Evolutionary conservation across 306 rosid genomes (phyloP).

Genomic region (Rosa rugosa): DNA sequence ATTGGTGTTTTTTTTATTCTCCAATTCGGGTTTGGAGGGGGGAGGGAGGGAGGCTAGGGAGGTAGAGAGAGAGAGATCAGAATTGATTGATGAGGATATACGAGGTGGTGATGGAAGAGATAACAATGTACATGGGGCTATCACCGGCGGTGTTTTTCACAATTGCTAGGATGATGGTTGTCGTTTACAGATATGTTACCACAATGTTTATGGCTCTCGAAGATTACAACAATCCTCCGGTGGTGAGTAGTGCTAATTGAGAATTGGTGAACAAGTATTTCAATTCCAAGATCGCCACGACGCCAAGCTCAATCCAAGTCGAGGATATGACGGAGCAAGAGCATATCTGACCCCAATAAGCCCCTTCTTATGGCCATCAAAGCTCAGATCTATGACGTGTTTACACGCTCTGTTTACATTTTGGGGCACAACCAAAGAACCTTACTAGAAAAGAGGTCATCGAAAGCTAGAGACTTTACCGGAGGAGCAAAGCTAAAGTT

Average conservation of each 20-base stretch:
- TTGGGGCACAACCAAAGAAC: too few species aligned
- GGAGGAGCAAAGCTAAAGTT: too few species aligned
- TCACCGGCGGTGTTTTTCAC: constrained; percentile 82
- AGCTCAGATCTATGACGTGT: constrained; percentile 78
- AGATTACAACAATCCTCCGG: constrained; percentile 72
- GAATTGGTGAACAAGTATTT: constrained; percentile 23
- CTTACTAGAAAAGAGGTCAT: too few species aligned
- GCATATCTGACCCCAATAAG: constrained; percentile 57
- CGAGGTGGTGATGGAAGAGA: constrained; percentile 51
- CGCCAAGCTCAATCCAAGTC: constrained; percentile 36
- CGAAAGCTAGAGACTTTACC: too few species aligned
- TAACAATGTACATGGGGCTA: constrained; percentile 53
- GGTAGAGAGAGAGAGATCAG: not conserved
- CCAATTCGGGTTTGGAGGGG: too few species aligned
- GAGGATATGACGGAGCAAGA: constrained; percentile 63
- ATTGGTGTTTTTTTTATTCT: too few species aligned
- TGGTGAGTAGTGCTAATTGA: constrained; percentile 27
- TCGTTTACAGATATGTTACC: constrained; percentile 58
- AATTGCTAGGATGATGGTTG: constrained; percentile 48
- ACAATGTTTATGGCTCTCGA: constrained; percentile 74
- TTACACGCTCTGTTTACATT: too few species aligned
- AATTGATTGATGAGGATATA: constrained; percentile 38
- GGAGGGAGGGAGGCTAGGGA: not conserved
- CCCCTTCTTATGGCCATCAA: constrained; percentile 68
- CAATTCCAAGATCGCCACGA: not conserved